Evolutionary conservation across 2,329 filamentous ascomycete genomes (phyloP).

Genomic region (Cytospora schulzeri): DNA sequence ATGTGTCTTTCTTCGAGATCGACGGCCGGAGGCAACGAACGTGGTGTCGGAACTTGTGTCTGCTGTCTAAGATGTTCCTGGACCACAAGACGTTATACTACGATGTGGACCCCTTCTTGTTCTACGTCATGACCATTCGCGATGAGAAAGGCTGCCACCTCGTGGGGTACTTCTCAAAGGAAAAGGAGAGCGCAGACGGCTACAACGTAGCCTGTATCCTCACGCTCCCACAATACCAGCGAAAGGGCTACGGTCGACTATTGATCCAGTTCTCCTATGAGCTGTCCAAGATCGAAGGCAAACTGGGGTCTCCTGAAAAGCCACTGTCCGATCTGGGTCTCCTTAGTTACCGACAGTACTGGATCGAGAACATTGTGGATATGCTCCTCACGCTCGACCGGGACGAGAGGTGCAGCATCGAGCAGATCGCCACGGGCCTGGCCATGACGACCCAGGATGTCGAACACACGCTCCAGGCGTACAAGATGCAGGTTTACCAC

Average conservation of each 20-base stretch:
- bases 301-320: slow-evolving; percentile 94
- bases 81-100: slow-evolving; percentile 99
- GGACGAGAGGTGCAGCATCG: slow-evolving; percentile 77
- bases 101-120: slow-evolving; percentile 97
- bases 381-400: slow-evolving; percentile 74
- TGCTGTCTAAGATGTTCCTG: slow-evolving; percentile 93
- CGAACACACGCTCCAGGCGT: slow-evolving; percentile 87
- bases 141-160: slow-evolving; percentile 90
- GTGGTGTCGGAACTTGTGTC: slow-evolving; percentile 94
- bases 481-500: slow-evolving; percentile 94
- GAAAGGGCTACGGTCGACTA: slow-evolving; percentile 88
- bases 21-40: slow-evolving; percentile 91
- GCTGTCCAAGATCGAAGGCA: slow-evolving; percentile 90
- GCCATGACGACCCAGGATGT: slow-evolving; percentile 99
- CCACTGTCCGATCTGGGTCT: slow-evolving; percentile 91
- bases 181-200: slow-evolving; percentile 94
- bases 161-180: slow-evolving; percentile 99
- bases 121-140: slow-evolving; percentile 94
- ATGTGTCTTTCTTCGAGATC: slow-evolving; percentile 95
- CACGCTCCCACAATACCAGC: slow-evolving; percentile 92
- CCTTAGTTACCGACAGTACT: slow-evolving; percentile 93
- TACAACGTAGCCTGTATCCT: slow-evolving; percentile 99
- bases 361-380: slow-evolving; percentile 93
- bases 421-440: slow-evolving; percentile 75
- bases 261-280: slow-evolving; percentile 98